A percentile compares a stretch with the other conserved stretches of the same genome.
Evolutionary conservation across 2,329 filamentous ascomycete genomes (phyloP).

Genomic region (Fusarium tanahbumbuense): DNA sequence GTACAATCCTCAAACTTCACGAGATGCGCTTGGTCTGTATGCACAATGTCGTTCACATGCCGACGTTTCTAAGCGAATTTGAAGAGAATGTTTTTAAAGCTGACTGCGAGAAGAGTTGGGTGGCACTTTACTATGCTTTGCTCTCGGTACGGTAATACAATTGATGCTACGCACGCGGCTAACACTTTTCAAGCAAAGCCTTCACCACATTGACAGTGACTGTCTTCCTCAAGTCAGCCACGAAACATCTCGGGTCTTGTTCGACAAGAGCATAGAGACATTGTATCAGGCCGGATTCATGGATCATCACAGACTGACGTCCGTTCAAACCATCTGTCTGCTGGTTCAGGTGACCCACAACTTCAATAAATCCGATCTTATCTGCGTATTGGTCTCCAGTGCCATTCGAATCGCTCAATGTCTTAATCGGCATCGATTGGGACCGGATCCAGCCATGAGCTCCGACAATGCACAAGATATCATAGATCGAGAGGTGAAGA

Average conservation of each 20-base stretch:
- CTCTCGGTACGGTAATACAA: neutral
- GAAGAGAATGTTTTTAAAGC: neutral
- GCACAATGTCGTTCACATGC: slow-evolving; percentile 2
- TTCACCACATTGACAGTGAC: neutral
- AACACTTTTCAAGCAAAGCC: neutral
- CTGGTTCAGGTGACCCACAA: slow-evolving; percentile 3
- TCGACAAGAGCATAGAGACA: neutral
- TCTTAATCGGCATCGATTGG: neutral
- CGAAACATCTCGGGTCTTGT: neutral
- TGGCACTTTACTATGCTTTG: slow-evolving; percentile 1
- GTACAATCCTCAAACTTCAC: neutral
- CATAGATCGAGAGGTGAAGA: neutral
- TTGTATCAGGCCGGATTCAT: neutral
- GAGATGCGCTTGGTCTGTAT: neutral
- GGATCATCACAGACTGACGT: neutral
- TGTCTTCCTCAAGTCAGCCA: neutral
- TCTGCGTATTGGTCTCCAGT: neutral
- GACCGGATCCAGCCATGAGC: accelerated
- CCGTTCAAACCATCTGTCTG: neutral
- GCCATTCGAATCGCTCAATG: slow-evolving; percentile 9
- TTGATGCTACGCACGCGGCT: neutral
- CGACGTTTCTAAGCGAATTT: neutral
- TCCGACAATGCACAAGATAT: accelerated
- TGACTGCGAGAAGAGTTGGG: neutral
- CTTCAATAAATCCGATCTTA: neutral